A percentile compares a stretch with the other conserved stretches of the same genome.
Evolutionary conservation across 2,329 filamentous ascomycete genomes (phyloP).

Genomic region (Alternaria longipes): DNA sequence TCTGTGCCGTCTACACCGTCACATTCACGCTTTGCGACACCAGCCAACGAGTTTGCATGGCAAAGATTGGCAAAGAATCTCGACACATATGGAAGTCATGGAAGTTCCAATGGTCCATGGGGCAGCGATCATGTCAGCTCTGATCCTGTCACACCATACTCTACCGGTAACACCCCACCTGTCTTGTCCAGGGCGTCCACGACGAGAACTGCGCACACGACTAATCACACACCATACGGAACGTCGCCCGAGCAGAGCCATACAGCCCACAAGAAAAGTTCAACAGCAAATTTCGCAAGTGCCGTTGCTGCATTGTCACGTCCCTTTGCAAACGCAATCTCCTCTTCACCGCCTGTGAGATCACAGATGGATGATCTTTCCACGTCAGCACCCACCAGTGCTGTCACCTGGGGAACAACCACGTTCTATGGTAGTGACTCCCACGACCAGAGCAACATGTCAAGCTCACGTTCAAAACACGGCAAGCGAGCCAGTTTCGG

Average conservation of each 20-base stretch:
- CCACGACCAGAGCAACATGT: constrained; percentile 37
- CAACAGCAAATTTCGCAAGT: constrained; percentile 51
- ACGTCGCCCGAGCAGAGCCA: constrained; percentile 55
- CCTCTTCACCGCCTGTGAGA: constrained; percentile 51
- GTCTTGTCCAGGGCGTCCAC: constrained; percentile 53
- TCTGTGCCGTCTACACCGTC: constrained; percentile 45
- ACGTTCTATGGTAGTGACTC: constrained; percentile 51
- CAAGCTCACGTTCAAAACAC: constrained; percentile 46
- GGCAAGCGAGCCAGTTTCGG: constrained; percentile 52
- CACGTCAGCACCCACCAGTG: constrained; percentile 53
- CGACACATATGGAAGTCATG: constrained; percentile 58
- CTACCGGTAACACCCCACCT: constrained; percentile 63
- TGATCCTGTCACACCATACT: constrained; percentile 62
- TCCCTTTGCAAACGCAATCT: constrained; percentile 51
- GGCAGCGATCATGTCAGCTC: constrained; percentile 52
- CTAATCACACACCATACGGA: constrained; percentile 53
- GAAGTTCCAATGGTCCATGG: constrained; percentile 62
- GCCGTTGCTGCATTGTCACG: constrained; percentile 53
- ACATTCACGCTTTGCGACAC: constrained; percentile 43
- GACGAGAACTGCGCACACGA: constrained; percentile 45
- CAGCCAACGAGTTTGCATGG: constrained; percentile 44
- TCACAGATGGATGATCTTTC: constrained; percentile 51
- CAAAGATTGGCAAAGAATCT: constrained; percentile 41
- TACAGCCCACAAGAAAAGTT: constrained; percentile 41
- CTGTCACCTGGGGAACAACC: constrained; percentile 59